Base-by-base conservation (phyloP, 129 eudicot species). In the Lonicera japonica region DNA sequence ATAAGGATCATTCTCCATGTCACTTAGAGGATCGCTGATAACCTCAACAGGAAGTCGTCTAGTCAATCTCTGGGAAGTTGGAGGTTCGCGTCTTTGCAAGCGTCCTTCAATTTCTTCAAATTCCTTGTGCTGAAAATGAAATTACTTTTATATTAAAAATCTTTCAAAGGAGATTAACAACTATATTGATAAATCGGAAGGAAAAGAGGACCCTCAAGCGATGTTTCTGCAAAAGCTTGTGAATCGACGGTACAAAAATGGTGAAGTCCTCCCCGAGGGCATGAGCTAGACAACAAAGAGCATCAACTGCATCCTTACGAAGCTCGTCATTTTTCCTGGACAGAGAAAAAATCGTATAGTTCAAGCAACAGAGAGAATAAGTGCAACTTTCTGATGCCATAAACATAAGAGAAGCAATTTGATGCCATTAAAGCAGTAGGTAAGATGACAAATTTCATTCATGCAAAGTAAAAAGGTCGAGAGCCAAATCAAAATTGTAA, bases 191-290 rank as follows among this genome's bases (percentile, higher is more conserved):
- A 51, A 51, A 29, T 57, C 13, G 57, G 38, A 21, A 39, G 11
- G 48, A 67, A 61, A 70, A 56, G 56, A 55, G 24, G 65, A 92
- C 99, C 78, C 80, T 83, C 66, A 94, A 70, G 16, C 86, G 86
- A 83, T 88, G 87, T 67, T 88, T 94, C 53, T 76, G 54, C 77
- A 94, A 69, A 58, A 88, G 88, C 65, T 94, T 94, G 76, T 79
- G 96, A 77, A 88, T 83, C 21, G 99, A 94, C 13, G 92, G 92
- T 38, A 94, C 78, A 79, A 94, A 94, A 58, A 94, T 85, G n/a
- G 89, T 75, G 75, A 94, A 88, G 78, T 82, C 99, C 76, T 94
- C 96, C 43, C 99, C 99, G 55, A 88, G 90, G 56, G 99, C 89
- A 68, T 88, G 96, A 73, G 89, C 96, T 63, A 94, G 79, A 73